These are phyloP conservation scores for Pseudoscleropodium purum DNA, from an alignment of 225 moss, liverwort and hornwort genomes.

Conservation along the genomic window DNA sequence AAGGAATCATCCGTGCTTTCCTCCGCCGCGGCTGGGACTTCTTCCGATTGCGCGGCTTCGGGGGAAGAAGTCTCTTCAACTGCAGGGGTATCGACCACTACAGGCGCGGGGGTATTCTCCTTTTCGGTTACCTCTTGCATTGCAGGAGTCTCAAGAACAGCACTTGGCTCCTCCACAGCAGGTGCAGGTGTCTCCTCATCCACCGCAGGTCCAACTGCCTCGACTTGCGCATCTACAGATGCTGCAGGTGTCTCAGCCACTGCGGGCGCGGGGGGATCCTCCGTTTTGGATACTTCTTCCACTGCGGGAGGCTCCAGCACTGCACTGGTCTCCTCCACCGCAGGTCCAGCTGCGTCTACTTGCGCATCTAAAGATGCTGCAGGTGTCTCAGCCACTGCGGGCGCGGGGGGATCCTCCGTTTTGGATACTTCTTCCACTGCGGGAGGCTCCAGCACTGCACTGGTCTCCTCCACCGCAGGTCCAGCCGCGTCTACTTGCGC, in stretches of 20 bases:
- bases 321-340: background rate
- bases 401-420: background rate
- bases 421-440: background rate
- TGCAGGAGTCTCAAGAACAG: background rate
- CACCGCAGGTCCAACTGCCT: background rate
- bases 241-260: background rate
- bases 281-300: background rate
- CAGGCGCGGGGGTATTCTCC: background rate
- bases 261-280: background rate
- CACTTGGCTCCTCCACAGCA: background rate
- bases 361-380: background rate
- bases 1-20: background rate
- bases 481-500: background rate
- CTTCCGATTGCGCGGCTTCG: background rate
- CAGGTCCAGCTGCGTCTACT: background rate
- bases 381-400: background rate
- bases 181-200: background rate
- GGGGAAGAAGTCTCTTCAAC: background rate
- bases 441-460: background rate
- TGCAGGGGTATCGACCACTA: background rate
- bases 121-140: background rate
- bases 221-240: background rate
- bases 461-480: background rate
- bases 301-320: background rate
- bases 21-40: background rate